Base-by-base conservation (phyloP, 768 basidiomycete species). In the Pleurotus sapidus region DNA sequence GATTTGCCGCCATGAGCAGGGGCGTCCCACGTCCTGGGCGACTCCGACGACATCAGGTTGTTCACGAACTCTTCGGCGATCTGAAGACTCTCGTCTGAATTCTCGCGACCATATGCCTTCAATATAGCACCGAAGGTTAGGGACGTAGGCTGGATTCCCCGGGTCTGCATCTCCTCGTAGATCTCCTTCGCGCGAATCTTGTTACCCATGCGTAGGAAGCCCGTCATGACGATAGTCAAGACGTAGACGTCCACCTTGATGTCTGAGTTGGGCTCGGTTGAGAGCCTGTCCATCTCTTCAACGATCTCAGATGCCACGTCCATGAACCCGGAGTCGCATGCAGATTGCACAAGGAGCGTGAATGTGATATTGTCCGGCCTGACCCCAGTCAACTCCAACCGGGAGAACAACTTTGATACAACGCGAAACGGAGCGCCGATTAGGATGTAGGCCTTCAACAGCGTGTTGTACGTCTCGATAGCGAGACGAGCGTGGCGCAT, bases 361-460 rank as follows among this genome's bases (percentile, higher is more conserved):
- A 88, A 96, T 0, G 90, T 86, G 62, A 80, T 77, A 4, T 63
- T 68, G 61, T 88, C 81, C 0, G 92, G 89, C 39, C 76, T 75
- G 14, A 88, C 66, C 3, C 80, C 79, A 5, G 74, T 67, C 38
- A 72, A 64, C 57, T 75, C 69, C 56, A 93, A 71, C 54, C 75
- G 78, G 45, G 77, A 72, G 70, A 94, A 93, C 37, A 91, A 65
- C 3, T 73, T 68, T 24, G 82, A 73, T 40, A 94, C 86, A 24
- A 83, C 68, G 30, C 70, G 68, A 62, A 89, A 90, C 0, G 95
- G 93, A 2, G 91, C 84, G 23, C 89, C 92, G 37, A 91, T 81
- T 47, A 88, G 75, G 54, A 96, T 82, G 64, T 92, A 89, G 2
- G 93, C 92, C 70, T 91, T 92, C 62, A 96, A 73, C 23, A 97